Evolutionary conservation across 2,329 filamentous ascomycete species (phyloP), one percentile per base, ranked within the genome.

Genomic region (Aspergillus brunneoviolaceus): DNA sequence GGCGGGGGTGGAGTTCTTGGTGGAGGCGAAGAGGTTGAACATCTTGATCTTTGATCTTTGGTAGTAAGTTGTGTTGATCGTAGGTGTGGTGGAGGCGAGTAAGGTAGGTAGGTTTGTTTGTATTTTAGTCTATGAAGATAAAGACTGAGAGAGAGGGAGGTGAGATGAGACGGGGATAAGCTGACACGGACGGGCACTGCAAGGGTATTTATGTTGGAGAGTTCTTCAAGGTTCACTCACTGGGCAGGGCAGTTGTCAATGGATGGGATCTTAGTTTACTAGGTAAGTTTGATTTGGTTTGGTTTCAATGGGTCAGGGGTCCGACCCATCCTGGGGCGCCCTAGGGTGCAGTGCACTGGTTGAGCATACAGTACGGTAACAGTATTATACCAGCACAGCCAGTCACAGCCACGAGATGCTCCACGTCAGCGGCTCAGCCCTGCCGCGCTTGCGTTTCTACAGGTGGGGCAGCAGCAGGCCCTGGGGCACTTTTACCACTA

Each of bases 1-100:
- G 1, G 55, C 58, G 29, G 66, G 12, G 39, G 65, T 49, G 48
- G 66, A 55, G 42, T 69, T 51, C 49, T 67, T 63, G 45, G 65
- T 62, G 58, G 68, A 65, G 55, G 68, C 70, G 67, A 72, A 71
- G 51, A 63, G 65, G 61, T 63, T 62, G 64, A 71, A 70, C 65
- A 67, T 66, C 51, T 53, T 65, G 53, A 31, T 39, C 23, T 14
- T 49, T 33, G 33, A 31, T 39, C 23, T 14, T 49, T 33, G 33
- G 25, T 33, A 16, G 14, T 9, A 2, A 9, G 14, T 33, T 33
- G 4, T 33, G 31, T 12, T 12, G 23, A 9, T 29, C 10, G 27
- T 29, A 29, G 27, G 27, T 23, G 23, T 23, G 23, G 23, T 23
- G 23, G 23, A 23, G 4, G 23, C 23, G 23, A 23, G 23, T 33